These are phyloP conservation scores for Suillus decipiens DNA, from an alignment of 768 basidiomycete species.

Conservation along the genomic window DNA sequence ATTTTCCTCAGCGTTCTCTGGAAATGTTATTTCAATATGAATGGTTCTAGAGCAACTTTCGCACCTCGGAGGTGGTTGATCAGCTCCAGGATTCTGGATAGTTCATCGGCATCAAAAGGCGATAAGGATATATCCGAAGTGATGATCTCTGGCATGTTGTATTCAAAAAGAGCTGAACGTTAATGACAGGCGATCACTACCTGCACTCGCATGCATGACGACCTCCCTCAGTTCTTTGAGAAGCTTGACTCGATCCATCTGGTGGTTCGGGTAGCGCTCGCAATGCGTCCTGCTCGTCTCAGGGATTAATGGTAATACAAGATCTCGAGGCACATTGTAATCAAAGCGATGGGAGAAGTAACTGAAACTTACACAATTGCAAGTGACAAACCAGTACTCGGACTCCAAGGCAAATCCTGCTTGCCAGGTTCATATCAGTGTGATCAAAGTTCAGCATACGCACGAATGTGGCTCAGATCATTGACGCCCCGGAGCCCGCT, in stretches of 20 bases:
- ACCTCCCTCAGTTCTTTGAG: conserved; percentile 12
- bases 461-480: conserved; percentile 9
- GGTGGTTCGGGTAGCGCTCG: conserved; percentile 11
- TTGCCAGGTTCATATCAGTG: background rate
- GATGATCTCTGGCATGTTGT: conserved; percentile 3
- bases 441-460: background rate
- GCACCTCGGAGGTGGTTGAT: conserved; percentile 11
- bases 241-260: background rate
- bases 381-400: conserved; percentile 11
- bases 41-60: background rate
- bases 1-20: conserved; percentile 3
- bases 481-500: background rate
- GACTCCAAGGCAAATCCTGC: conserved; percentile 9
- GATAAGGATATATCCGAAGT: conserved; percentile 11
- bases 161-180: background rate
- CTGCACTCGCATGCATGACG: conserved; percentile 12
- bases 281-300: conserved; percentile 10
- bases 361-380: background rate
- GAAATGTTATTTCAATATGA: background rate
- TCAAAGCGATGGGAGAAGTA: background rate
- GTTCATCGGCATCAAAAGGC: conserved; percentile 11
- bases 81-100: conserved; percentile 10
- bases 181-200: background rate
- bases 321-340: background rate
- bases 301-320: background rate